Evolutionary conservation across 495 filamentous ascomycete genomes (phyloP).

Genomic region (Hypomontagnella submonticulosa): DNA sequence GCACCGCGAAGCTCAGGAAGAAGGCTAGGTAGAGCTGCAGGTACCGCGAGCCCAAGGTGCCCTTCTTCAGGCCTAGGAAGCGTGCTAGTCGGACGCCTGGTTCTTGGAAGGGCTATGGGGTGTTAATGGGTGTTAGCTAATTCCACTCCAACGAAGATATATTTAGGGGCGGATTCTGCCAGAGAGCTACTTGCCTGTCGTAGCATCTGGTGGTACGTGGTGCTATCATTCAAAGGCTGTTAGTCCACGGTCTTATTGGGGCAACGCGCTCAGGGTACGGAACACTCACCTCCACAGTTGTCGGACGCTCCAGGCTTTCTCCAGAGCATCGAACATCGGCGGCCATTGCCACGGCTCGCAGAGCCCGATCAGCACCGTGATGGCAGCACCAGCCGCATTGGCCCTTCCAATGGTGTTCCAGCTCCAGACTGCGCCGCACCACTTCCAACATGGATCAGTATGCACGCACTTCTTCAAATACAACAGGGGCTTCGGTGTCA

Average conservation of each 20-base stretch:
- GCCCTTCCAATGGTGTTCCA: slow-evolving; percentile 20
- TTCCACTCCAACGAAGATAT: no score
- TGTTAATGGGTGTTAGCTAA: background rate
- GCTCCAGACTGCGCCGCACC: slow-evolving; percentile 23
- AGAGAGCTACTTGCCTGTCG: slow-evolving; percentile 9
- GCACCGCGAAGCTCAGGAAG: slow-evolving; percentile 26
- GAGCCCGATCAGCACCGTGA: slow-evolving; percentile 10
- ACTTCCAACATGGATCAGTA: background rate
- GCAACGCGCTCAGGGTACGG: no score
- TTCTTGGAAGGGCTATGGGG: slow-evolving; percentile 30
- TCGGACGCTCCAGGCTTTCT: slow-evolving; percentile 23
- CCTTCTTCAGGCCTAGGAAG: slow-evolving; percentile 26
- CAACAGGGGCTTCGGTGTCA: no score
- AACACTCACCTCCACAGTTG: slow-evolving; percentile 24
- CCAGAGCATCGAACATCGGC: slow-evolving; percentile 10
- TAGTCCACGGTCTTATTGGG: background rate
- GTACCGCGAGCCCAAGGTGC: slow-evolving; percentile 39
- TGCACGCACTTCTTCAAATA: no score
- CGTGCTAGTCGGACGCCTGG: slow-evolving; percentile 33
- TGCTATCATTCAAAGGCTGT: slow-evolving; percentile 1
- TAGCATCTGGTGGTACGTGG: slow-evolving; percentile 21
- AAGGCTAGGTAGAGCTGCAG: slow-evolving; percentile 42
- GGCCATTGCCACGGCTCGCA: slow-evolving; percentile 32
- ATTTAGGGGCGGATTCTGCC: background rate
- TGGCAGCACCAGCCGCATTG: slow-evolving; percentile 13